Conservation (phyloP, 495 filamentous ascomycete genomes). For the Trichoderma gamsii region DNA sequence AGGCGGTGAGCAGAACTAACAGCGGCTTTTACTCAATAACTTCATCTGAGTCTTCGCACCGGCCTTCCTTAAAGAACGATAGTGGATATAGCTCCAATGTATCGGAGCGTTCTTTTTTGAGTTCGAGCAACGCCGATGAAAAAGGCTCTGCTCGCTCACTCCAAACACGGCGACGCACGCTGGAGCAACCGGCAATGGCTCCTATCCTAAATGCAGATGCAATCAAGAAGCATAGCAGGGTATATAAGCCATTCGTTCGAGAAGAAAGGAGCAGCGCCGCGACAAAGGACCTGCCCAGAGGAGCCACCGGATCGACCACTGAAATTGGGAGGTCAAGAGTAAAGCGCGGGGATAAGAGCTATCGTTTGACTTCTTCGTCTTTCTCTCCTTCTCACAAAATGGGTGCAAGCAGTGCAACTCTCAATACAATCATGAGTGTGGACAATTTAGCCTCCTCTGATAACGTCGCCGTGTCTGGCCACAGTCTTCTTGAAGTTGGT, state of each 20-base stretch:
- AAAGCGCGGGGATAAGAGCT: not conserved
- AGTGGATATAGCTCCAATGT: slow-evolving; percentile 53
- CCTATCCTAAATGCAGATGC: not conserved
- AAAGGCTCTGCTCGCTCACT: not conserved
- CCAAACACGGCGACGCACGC: not conserved
- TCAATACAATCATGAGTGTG: slow-evolving; percentile 4
- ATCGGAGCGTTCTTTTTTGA: slow-evolving; percentile 26
- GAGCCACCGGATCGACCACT: not conserved
- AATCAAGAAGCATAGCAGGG: not conserved
- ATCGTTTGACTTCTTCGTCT: not conserved
- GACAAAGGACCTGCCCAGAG: not conserved
- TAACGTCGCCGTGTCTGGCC: not conserved
- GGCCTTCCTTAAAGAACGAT: slow-evolving; percentile 45
- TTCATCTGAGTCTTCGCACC: slow-evolving; percentile 29
- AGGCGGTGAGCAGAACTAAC: slow-evolving; percentile 32
- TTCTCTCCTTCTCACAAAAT: not conserved
- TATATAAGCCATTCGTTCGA: not conserved
- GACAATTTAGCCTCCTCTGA: not conserved
- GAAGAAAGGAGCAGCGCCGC: not conserved
- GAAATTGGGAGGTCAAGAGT: not conserved
- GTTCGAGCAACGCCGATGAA: not conserved
- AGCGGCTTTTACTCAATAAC: slow-evolving; percentile 41
- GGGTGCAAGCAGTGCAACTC: not conserved
- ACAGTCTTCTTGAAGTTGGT: not conserved
- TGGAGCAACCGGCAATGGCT: not conserved